phyloP scores from a whole-genome alignment of 768 basidiomycete species.

The Pleurotus platypus region DNA sequence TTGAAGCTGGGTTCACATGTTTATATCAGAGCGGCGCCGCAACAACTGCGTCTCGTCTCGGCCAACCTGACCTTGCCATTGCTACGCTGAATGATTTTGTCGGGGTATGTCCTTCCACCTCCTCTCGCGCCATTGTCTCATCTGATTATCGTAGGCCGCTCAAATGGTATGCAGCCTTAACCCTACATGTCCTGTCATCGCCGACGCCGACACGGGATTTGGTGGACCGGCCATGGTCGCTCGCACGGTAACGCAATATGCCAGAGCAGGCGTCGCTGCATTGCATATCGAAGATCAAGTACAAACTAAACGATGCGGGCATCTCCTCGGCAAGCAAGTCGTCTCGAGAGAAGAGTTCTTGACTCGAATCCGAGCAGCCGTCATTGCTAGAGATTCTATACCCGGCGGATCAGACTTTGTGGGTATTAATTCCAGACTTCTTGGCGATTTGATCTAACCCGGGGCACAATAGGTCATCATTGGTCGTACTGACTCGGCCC shows the following conservation, averaged over 20 bases:
- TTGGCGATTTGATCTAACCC: not conserved
- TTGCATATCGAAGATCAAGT: constrained; percentile 83
- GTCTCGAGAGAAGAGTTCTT: constrained; percentile 75
- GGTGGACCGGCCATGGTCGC: constrained; percentile 75
- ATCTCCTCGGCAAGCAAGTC: constrained; percentile 78
- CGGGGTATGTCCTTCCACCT: constrained; percentile 30
- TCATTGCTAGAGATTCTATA: constrained; percentile 71
- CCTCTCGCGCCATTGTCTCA: not conserved
- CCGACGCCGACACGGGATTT: constrained; percentile 80
- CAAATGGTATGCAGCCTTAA: constrained; percentile 68
- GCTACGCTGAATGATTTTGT: constrained; percentile 78
- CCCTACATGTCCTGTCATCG: constrained; percentile 70
- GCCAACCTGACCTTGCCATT: constrained; percentile 77
- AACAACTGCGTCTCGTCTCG: constrained; percentile 75
- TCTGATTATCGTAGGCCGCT: constrained; percentile 38
- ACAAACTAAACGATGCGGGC: constrained; percentile 79
- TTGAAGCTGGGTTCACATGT: constrained; percentile 77
- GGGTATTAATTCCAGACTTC: constrained; percentile 12
- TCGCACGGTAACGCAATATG: constrained; percentile 69
- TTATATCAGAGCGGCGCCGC: constrained; percentile 77
- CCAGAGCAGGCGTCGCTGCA: constrained; percentile 67
- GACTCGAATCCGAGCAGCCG: constrained; percentile 73
- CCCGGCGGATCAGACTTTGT: constrained; percentile 77
- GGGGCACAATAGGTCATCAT: constrained; percentile 35
- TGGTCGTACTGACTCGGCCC: constrained; percentile 49